Conservation (phyloP, 331 rosid genomes). For the Cydonia oblonga region DNA sequence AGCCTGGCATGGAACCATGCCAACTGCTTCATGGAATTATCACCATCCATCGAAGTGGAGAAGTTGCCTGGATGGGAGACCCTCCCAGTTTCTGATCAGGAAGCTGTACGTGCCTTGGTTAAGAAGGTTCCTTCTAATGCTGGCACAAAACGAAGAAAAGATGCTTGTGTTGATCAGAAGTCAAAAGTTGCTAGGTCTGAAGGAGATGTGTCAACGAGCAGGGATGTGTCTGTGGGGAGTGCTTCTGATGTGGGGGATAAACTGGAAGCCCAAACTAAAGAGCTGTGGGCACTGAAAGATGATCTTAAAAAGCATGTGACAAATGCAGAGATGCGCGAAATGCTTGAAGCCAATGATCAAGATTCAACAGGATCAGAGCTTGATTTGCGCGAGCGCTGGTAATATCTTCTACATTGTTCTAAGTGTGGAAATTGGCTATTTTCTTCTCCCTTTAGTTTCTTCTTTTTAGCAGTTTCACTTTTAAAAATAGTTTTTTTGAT, state of each 20-base stretch:
- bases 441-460: not conserved
- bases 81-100: constrained; percentile 73
- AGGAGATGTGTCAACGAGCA: constrained; percentile 48
- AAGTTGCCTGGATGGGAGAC: constrained; percentile 75
- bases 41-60: constrained; percentile 57
- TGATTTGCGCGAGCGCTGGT: constrained; percentile 94
- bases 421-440: not conserved
- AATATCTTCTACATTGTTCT: constrained; percentile 2
- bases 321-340: constrained; percentile 62
- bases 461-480: not conserved
- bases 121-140: constrained; percentile 43
- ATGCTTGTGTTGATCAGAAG: constrained; percentile 29
- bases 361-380: constrained; percentile 84
- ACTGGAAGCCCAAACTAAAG: constrained; percentile 68
- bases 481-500: not conserved
- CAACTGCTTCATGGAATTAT: constrained; percentile 59
- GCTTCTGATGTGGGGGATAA: constrained; percentile 33
- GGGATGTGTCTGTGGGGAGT: constrained; percentile 20
- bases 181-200: constrained; percentile 52
- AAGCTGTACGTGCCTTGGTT: constrained; percentile 36
- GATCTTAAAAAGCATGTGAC: constrained; percentile 67
- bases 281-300: constrained; percentile 79
- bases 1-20: constrained; percentile 88
- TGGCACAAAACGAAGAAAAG: constrained; percentile 59
- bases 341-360: constrained; percentile 68